A percentile compares a stretch with the other conserved stretches of the same genome.
Conservation (phyloP, 371 early-diverging fungal genomes). For the Syncephalastrum monosporum region DNA sequence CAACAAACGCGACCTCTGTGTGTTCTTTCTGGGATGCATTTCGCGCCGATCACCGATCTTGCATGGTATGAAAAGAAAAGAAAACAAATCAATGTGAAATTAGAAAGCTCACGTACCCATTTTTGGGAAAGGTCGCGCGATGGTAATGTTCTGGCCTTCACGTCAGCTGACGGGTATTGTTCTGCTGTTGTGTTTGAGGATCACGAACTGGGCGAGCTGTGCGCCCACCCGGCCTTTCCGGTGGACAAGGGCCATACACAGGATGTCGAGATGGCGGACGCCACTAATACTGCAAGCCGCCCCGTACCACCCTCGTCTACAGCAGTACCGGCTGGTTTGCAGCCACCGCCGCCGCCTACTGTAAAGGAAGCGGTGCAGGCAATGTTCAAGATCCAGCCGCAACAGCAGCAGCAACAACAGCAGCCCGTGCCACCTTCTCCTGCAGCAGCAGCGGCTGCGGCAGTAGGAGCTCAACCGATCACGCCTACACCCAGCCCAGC, state of each 20-base stretch:
- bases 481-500: not conserved
- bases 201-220: conserved; percentile 52
- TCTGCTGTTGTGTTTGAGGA: conserved; percentile 77
- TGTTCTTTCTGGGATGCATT: conserved; percentile 81
- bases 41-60: conserved; percentile 86
- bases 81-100: not conserved
- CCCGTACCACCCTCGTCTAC: conserved; percentile 1
- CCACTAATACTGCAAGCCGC: conserved; percentile 3
- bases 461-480: no score
- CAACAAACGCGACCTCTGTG: conserved; percentile 72
- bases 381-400: no score
- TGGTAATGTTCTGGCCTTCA: conserved; percentile 70
- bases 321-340: not conserved
- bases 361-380: no score
- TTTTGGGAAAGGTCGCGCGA: conserved; percentile 59
- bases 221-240: conserved; percentile 4
- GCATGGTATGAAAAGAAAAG: conserved; percentile 60
- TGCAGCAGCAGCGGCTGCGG: no score
- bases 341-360: not conserved
- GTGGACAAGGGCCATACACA: conserved; percentile 2
- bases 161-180: conserved; percentile 90
- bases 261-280: conserved; percentile 33
- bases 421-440: no score
- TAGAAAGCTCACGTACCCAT: not conserved
- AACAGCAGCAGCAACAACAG: no score